A percentile compares a stretch with the other conserved stretches of the same genome.
Conservation (phyloP, 495 filamentous ascomycete species). For the Penicillium canescens region DNA sequence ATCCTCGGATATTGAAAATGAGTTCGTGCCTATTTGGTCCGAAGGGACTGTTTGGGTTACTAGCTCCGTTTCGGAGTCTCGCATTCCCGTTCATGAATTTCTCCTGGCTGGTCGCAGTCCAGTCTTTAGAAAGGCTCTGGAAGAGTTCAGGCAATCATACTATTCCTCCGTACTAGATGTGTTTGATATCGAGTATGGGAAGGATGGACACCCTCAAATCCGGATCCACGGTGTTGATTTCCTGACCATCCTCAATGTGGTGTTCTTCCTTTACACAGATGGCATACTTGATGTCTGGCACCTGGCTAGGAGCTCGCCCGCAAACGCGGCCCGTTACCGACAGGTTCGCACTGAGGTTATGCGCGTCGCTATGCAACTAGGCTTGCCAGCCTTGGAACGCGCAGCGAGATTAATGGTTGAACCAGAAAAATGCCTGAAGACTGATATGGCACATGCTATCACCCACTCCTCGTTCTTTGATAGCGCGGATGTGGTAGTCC, state of each 20-base stretch:
- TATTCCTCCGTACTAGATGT: slow-evolving; percentile 55
- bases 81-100: slow-evolving; percentile 82
- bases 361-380: slow-evolving; percentile 68
- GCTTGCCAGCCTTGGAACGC: slow-evolving; percentile 67
- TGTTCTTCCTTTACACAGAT: slow-evolving; percentile 81
- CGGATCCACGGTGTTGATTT: slow-evolving; percentile 69
- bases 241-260: slow-evolving; percentile 73
- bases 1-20: slow-evolving; percentile 57
- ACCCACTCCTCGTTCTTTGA: slow-evolving; percentile 68
- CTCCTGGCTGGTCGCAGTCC: slow-evolving; percentile 72
- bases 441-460: slow-evolving; percentile 67
- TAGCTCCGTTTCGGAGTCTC: slow-evolving; percentile 59
- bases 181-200: slow-evolving; percentile 55
- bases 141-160: slow-evolving; percentile 45
- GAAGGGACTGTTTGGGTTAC: slow-evolving; percentile 50
- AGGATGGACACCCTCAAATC: slow-evolving; percentile 51
- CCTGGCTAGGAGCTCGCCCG: slow-evolving; percentile 57
- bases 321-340: slow-evolving; percentile 67
- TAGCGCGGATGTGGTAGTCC: slow-evolving; percentile 72
- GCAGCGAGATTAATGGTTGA: slow-evolving; percentile 72
- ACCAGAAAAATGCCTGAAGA: slow-evolving; percentile 60
- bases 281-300: slow-evolving; percentile 84
- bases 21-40: slow-evolving; percentile 37
- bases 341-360: slow-evolving; percentile 81
- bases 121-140: slow-evolving; percentile 63